phyloP scores from a whole-genome alignment of 2,329 filamentous ascomycete genomes.

The Penicillium sp. region DNA sequence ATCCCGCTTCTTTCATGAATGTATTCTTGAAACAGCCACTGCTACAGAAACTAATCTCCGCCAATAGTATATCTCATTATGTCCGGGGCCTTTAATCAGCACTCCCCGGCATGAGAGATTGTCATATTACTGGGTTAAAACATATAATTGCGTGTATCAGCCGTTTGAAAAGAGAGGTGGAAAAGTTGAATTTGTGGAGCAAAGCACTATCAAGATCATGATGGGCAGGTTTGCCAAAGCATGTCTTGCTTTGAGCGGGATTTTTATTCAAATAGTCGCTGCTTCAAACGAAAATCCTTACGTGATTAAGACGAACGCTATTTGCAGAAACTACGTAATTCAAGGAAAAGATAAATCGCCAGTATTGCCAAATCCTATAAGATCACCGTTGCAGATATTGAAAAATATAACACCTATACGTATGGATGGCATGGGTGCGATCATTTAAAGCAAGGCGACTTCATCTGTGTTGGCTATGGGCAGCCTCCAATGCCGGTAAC shows the following conservation, averaged over 20 bases:
- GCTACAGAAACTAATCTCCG: no score
- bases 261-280: not conserved
- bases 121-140: no score
- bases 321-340: not conserved
- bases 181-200: no score
- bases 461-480: conserved; percentile 49
- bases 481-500: conserved; percentile 46
- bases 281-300: not conserved
- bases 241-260: not conserved
- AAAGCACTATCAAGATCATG: no score
- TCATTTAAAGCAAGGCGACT: conserved; percentile 31
- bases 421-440: conserved; percentile 51
- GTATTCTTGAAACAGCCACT: no score
- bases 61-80: no score
- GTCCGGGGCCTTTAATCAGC: no score
- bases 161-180: no score
- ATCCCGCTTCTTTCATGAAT: no score
- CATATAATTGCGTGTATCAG: no score
- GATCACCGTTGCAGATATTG: conserved; percentile 46
- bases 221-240: no score
- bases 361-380: not conserved
- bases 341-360: not conserved
- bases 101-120: no score
- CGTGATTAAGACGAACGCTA: not conserved
- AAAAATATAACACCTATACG: conserved; percentile 46